Conservation (phyloP, 441 rosid species). For the Erodium texanum region DNA sequence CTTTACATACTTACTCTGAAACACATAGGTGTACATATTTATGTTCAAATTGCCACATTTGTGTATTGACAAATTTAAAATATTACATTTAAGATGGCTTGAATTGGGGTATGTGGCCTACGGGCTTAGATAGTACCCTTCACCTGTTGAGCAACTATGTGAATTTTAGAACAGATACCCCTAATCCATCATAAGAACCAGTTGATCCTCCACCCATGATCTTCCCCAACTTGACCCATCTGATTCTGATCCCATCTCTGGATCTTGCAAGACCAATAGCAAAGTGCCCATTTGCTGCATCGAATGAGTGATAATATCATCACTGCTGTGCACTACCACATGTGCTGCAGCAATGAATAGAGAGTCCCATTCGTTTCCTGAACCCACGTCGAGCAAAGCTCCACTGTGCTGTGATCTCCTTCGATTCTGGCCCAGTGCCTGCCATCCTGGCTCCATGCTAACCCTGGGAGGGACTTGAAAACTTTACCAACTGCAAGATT, state of each 20-base stretch:
- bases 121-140: too few relatives aligned
- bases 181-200: constrained; percentile 49
- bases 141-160: not conserved
- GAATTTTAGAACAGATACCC: constrained; percentile 19
- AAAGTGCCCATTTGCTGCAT: constrained; percentile 31
- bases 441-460: constrained; percentile 78
- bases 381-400: constrained; percentile 67
- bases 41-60: not conserved
- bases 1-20: too few relatives aligned
- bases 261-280: constrained; percentile 62
- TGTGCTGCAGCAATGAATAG: constrained; percentile 48
- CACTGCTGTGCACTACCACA: constrained; percentile 52
- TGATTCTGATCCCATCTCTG: constrained; percentile 74
- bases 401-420: constrained; percentile 82
- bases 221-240: constrained; percentile 72
- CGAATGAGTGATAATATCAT: constrained; percentile 77
- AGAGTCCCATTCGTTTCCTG: constrained; percentile 68
- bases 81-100: too few relatives aligned
- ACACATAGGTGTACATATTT: too few relatives aligned
- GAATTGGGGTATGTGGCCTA: too few relatives aligned
- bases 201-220: constrained; percentile 47
- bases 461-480: constrained; percentile 55
- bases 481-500: constrained; percentile 17
- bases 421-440: constrained; percentile 86
- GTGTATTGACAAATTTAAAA: not conserved